Evolutionary conservation across 805 yeast species (phyloP).

Genomic region (Vanderwaltozyma tropicalis): DNA sequence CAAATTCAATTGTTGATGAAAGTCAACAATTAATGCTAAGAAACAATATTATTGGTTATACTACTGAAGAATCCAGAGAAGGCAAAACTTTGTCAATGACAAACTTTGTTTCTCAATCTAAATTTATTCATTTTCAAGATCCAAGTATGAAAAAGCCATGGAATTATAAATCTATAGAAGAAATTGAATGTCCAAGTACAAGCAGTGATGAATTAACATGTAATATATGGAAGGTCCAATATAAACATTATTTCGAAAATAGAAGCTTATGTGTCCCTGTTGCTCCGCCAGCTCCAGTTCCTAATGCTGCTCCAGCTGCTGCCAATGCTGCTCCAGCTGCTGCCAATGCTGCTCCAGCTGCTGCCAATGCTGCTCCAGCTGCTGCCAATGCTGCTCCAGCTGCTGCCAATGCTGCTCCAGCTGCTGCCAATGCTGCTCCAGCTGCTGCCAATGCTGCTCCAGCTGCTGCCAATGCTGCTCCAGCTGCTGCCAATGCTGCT

Average conservation of each 20-base stretch:
- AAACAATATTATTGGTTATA: slow-evolving; percentile 15
- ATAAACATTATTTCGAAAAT: neutral
- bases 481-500: too few species aligned
- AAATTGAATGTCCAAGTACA: slow-evolving; percentile 6
- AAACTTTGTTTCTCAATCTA: too few species aligned
- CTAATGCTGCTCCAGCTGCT: neutral
- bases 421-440: slow-evolving; percentile 5
- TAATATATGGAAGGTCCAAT: neutral
- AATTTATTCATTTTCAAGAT: slow-evolving; percentile 50
- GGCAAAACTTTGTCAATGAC: too few species aligned
- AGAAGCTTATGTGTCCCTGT: neutral
- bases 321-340: neutral
- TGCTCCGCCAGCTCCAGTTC: too few species aligned
- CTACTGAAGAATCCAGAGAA: neutral
- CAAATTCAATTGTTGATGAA: slow-evolving; percentile 11
- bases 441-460: slow-evolving; percentile 1
- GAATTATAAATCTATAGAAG: slow-evolving; percentile 22
- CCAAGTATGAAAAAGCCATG: slow-evolving; percentile 58
- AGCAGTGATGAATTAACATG: neutral
- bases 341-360: neutral
- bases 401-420: too few species aligned
- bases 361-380: neutral
- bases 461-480: neutral
- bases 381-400: neutral
- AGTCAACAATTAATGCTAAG: slow-evolving; percentile 9